These are phyloP conservation scores for Oryza nivara DNA, from an alignment of 176 grass and related monocot genomes.

Conservation along the genomic window DNA sequence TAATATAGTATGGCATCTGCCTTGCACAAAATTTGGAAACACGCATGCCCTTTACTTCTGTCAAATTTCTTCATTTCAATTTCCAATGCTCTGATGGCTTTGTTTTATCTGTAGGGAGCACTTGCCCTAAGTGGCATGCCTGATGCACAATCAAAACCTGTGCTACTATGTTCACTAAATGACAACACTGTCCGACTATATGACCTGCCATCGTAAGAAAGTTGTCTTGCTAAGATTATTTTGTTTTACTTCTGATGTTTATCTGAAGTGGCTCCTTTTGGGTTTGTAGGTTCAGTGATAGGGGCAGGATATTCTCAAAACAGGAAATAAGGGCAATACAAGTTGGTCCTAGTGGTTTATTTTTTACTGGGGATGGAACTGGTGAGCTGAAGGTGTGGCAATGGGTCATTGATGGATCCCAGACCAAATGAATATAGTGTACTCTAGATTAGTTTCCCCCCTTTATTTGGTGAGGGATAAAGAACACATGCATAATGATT, in stretches of 20 bases:
- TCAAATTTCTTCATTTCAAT: constrained; percentile 14
- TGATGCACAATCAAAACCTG: constrained; percentile 82
- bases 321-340: constrained; percentile 84
- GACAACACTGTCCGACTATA: constrained; percentile 81
- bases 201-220: constrained; percentile 92
- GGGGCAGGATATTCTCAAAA: constrained; percentile 81
- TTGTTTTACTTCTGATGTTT: constrained; percentile 27
- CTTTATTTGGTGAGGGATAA: constrained; percentile 48
- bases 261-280: constrained; percentile 18
- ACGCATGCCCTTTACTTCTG: background rate
- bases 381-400: constrained; percentile 97
- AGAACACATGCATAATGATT: constrained; percentile 46
- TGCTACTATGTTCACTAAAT: constrained; percentile 87
- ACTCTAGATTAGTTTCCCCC: constrained; percentile 51
- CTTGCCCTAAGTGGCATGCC: constrained; percentile 82
- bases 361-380: constrained; percentile 93
- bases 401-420: constrained; percentile 56
- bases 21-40: background rate
- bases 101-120: constrained; percentile 61
- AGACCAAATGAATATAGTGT: constrained; percentile 56
- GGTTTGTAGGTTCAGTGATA: constrained; percentile 80
- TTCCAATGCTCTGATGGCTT: constrained; percentile 29
- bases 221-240: constrained; percentile 28
- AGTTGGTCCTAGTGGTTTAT: constrained; percentile 81
- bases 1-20: background rate